Evolutionary conservation across 1,139 yeast species (phyloP), one percentile per base, ranked within the genome.

Genomic region (Diutina scorzettiae): DNA sequence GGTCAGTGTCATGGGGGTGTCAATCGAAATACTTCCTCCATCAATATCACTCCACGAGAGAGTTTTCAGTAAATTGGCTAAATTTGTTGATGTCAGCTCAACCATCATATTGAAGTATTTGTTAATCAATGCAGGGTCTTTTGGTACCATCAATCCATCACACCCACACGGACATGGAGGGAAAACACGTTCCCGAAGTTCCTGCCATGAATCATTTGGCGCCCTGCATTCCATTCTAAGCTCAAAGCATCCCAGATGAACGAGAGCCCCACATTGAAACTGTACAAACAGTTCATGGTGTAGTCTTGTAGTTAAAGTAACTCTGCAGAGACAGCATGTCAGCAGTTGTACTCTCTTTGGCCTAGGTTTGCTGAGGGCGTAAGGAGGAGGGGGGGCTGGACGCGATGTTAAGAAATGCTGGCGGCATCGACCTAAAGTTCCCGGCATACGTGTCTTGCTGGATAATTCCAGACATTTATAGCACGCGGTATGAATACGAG

Each of bases 321-420:
- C 23, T 23, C 23, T 27, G 28, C 39, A 34, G 8, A 34, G 16
- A 28, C 28, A 23, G 11, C 39, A 34, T n/a, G 25, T 34, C 5
- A n/a, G 5, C 12, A n/a, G 24, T 4, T 12, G 28, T 3, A 24
- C 14, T n/a, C 12, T 5, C 1, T 24, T 19, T 11, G 25, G 24
- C 25, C 20, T 11, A 16, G 25, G 23, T 32, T 32, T 19, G 2
- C 14, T 4, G 4, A 34, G 25, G 12, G 16, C 39, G 14, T 34
- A 34, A 4, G 39, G 39, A 12, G 39, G 39, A 6, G 39, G 39
- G n/a, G 39, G 39, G 14, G 39, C 27, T 23, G 37, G 37, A 11
- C 37, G 37, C 25, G n/a, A n/a, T n/a, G n/a, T 23, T 23, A 23
- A 9, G 25, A 6, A 23, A 6, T 9, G 9, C 25, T 23, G 25